phyloP scores from a whole-genome alignment of 1,284 basidiomycete genomes.

The Limonomyces culmigenus region DNA sequence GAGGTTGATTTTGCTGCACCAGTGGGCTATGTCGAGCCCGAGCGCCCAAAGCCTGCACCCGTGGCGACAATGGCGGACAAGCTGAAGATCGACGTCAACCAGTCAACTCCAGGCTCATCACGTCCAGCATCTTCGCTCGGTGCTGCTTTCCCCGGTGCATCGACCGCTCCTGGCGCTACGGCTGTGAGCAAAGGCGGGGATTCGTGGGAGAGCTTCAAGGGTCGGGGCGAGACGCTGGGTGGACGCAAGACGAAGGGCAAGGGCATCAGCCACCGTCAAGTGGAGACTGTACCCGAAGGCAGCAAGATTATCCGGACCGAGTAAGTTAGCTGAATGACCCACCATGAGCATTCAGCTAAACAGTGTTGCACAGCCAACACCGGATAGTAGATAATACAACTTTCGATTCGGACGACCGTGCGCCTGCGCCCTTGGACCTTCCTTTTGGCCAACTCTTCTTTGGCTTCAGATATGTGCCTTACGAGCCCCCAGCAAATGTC shows the following conservation, averaged over 20 bases:
- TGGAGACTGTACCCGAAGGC: slow-evolving; percentile 60
- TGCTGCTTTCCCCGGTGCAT: slow-evolving; percentile 42
- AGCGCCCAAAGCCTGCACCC: slow-evolving; percentile 66
- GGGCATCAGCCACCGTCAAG: slow-evolving; percentile 69
- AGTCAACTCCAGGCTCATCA: slow-evolving; percentile 54
- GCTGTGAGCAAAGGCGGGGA: slow-evolving; percentile 58
- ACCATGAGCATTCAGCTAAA: slow-evolving; percentile 2
- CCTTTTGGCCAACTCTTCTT: slow-evolving; percentile 93
- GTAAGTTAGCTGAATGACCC: slow-evolving; percentile 31
- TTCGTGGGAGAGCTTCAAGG: slow-evolving; percentile 87
- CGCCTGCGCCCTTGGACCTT: slow-evolving; percentile 80
- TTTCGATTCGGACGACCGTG: slow-evolving; percentile 60
- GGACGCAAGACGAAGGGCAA: slow-evolving; percentile 88
- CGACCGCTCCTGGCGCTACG: slow-evolving; percentile 19
- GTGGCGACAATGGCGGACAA: slow-evolving; percentile 93
- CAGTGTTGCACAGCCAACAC: slow-evolving; percentile 41
- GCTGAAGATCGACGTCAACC: slow-evolving; percentile 81
- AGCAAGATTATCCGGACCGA: slow-evolving; percentile 83
- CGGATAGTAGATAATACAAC: slow-evolving; percentile 76
- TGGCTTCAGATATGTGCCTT: slow-evolving; percentile 68
- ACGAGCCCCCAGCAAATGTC: slow-evolving; percentile 33
- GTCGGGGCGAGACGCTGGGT: slow-evolving; percentile 74
- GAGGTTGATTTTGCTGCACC: slow-evolving; percentile 77
- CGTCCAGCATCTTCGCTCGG: slow-evolving; percentile 61
- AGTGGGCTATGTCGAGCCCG: slow-evolving; percentile 79